Evolutionary conservation across 2,329 filamentous ascomycete species (phyloP), one percentile per base, ranked within the genome.

Genomic region (Cladosporium cucumerinum): DNA sequence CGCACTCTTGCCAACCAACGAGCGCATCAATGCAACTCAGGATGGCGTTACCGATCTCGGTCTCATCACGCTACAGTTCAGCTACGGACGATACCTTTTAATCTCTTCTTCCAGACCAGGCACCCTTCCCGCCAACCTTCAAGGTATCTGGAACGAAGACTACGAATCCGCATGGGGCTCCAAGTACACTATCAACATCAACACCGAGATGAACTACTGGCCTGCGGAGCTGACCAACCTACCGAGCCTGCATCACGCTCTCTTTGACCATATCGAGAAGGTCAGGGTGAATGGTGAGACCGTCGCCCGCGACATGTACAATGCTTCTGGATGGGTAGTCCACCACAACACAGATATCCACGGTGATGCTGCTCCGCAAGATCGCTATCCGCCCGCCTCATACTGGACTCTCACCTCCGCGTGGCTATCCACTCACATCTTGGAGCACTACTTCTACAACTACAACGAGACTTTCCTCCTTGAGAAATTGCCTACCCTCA

Each of bases 181-280:
- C 2, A 84, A 87, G 68, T 87, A 86, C 64, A 84, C 86, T 61
- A 77, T 81, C 46, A 84, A 87, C 66, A 86, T 87, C 69, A 87
- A 87, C 64, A 64, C 87, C 0, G 83, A 87, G 67, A 87, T 87
- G 85, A 87, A 87, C 65, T 81, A 87, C 68, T 87, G 85, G 85
- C 77, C 75, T 1, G 80, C 81, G 2, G 83, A 86, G 36, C 79
- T 84, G 61, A 85, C 83, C 0, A 84, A 84, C 0, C 73, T 86
- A 0, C 79, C 78, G 0, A 74, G 74, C 2, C 77, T 84, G 0
- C 79, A 83, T 55, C 71, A 73, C 0, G 79, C 82, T 0, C 72
- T 85, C 0, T 87, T 82, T 79, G 74, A 82, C 8, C 86, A 83
- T 63, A 86, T 87, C 74, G 67, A 75, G 5, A 74, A 84, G 21